A percentile compares a stretch with the other conserved stretches of the same genome.
phyloP scores from a whole-genome alignment of 768 basidiomycete genomes.

The Candolleomyces eurysporus region DNA sequence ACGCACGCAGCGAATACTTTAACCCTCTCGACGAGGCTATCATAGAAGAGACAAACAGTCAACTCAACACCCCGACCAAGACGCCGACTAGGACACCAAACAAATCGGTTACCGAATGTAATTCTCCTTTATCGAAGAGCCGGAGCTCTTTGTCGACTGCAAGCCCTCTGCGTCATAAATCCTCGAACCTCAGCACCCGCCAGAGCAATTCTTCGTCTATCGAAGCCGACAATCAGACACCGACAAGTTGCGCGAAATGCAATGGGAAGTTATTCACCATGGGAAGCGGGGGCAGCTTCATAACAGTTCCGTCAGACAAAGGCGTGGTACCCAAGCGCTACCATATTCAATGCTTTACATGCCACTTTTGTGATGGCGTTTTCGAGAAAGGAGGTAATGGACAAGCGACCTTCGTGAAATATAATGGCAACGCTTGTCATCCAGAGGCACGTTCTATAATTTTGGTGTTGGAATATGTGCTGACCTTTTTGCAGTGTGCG shows the following conservation, averaged over 20 bases:
- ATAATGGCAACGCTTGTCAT: conserved; percentile 66
- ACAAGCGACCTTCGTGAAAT: conserved; percentile 69
- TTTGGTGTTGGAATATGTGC: conserved; percentile 1
- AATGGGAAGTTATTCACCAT: conserved; percentile 53
- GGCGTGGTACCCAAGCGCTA: conserved; percentile 56
- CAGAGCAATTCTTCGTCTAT: not conserved
- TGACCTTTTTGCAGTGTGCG: conserved; percentile 38
- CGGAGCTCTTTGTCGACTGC: not conserved
- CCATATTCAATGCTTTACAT: conserved; percentile 76
- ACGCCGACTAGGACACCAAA: conserved; percentile 24
- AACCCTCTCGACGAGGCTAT: conserved; percentile 24
- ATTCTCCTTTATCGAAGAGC: not conserved
- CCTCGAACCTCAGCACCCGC: not conserved
- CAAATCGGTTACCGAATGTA: conserved; percentile 22
- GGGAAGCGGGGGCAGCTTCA: conserved; percentile 60
- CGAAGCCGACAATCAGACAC: conserved; percentile 22
- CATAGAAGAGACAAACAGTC: conserved; percentile 28
- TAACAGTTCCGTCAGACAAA: conserved; percentile 62
- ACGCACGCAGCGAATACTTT: conserved; percentile 24
- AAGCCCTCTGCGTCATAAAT: conserved; percentile 7
- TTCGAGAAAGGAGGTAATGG: conserved; percentile 64
- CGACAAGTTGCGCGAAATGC: conserved; percentile 62
- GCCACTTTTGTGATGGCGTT: conserved; percentile 57
- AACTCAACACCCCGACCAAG: conserved; percentile 31
- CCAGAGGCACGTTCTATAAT: conserved; percentile 40